Evolutionary conservation across 164 flowering plant genomes (phyloP).

Genomic region (Pachysandra terminalis): DNA sequence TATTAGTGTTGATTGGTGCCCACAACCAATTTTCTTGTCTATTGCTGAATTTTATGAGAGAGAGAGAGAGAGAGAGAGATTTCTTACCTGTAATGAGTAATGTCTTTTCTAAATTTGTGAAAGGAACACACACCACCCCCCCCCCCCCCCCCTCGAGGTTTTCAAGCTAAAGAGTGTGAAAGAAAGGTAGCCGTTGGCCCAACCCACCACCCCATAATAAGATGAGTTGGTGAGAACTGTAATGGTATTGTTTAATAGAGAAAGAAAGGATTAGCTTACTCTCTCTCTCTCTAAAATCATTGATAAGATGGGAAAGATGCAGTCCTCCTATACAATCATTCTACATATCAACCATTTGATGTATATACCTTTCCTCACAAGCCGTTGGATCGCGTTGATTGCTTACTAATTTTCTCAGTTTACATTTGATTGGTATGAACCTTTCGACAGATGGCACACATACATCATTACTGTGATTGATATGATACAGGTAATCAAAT

Average conservation of each 20-base stretch:
- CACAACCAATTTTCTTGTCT: conserved; percentile 22
- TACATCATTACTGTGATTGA: too few relatives aligned
- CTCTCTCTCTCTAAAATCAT: too few relatives aligned
- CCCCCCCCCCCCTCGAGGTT: conserved; percentile 15
- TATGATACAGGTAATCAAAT: not conserved
- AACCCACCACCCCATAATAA: conserved; percentile 14
- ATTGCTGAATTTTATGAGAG: too few relatives aligned
- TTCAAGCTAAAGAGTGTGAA: conserved; percentile 3
- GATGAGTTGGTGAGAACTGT: not conserved
- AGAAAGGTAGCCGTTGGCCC: conserved; percentile 18
- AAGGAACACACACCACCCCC: conserved; percentile 20
- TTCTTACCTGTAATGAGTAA: too few relatives aligned
- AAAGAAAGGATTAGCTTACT: not conserved
- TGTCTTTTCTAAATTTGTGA: conserved; percentile 8
- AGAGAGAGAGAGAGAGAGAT: not conserved
- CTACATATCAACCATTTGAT: too few relatives aligned
- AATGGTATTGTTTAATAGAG: not conserved
- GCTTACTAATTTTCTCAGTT: too few relatives aligned
- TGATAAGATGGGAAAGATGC: too few relatives aligned
- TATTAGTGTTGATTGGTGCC: not conserved
- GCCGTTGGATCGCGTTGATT: too few relatives aligned
- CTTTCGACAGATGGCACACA: too few relatives aligned
- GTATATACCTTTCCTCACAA: too few relatives aligned
- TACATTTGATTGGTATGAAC: too few relatives aligned
- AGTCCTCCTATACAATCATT: too few relatives aligned